Base-by-base conservation (phyloP, 2,329 filamentous ascomycete genomes). In the Dothidotthia symphoricarpi region DNA sequence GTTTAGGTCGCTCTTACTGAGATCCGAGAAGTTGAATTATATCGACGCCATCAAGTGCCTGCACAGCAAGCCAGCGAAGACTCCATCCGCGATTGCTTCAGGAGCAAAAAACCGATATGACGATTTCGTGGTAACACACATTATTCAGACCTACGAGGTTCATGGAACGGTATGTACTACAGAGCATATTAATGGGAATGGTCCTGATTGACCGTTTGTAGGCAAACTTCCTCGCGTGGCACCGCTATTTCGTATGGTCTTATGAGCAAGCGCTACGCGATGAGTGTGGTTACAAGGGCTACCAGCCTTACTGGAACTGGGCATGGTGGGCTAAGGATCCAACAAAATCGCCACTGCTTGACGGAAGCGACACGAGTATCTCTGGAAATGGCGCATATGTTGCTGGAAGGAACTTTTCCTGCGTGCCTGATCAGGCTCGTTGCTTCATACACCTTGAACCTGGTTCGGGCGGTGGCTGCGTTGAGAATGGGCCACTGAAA, bases 381-480 rank as follows among this genome's bases (percentile, higher is more conserved):
- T 53, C 70, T 16, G 73, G 75, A 14, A 72, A 78, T 41, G 75
- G 76, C 15, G 61, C 42, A 3, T 64, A 55, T 31, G 51, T 51
- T 3, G 25, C 48, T 2, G 47, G 46, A 3, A 51, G 55, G 24
- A 67, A 47, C 52, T 63, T 35, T 29, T 51, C 53, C 8, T 64
- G 60, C 31, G 55, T 66, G 9, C 55, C 61, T 0, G 47, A 52
- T 7, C 39, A 40, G 9, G 35, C 46, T 6, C 13, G 24, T 2
- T 63, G 57, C 25, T 42, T 38, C 2, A 55, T 72, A 41, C 64
- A 50, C 14, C 56, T 75, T 8, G 74, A 72, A 0, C 70, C 71
- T 0, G 78, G 75, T n/a, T 68, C 69, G 0, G 78, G 78, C 11
- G 77, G 78, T 26, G 78, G 78, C 2, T 81, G 77, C 52, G 66